A percentile compares a stretch with the other conserved stretches of the same genome.
phyloP scores from a whole-genome alignment of 805 yeast species.

The Spathaspora girioi region DNA sequence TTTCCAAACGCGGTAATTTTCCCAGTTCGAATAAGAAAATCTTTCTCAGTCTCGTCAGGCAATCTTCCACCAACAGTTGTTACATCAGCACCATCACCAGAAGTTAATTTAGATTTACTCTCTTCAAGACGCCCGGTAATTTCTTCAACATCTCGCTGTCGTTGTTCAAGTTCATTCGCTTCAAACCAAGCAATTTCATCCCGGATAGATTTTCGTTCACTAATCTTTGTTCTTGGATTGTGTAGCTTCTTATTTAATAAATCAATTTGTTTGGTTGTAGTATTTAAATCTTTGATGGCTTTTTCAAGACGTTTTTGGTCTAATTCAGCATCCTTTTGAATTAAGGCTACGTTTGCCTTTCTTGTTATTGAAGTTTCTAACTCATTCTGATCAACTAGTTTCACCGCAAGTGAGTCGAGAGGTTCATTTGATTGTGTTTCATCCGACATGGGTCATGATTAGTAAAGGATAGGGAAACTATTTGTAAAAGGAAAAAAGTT shows the following conservation, averaged over 20 bases:
- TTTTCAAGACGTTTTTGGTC: constrained; percentile 77
- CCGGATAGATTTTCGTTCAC: constrained; percentile 53
- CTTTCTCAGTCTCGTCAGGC: constrained; percentile 76
- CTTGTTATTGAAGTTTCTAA: constrained; percentile 72
- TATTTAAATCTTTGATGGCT: constrained; percentile 46
- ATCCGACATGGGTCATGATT: not conserved
- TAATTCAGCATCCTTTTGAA: constrained; percentile 61
- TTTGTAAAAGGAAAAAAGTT: not conserved
- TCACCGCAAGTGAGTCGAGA: constrained; percentile 27
- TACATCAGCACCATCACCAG: constrained; percentile 10
- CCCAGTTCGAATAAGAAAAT: constrained; percentile 82
- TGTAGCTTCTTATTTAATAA: constrained; percentile 46
- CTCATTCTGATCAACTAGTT: constrained; percentile 72
- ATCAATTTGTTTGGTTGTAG: constrained; percentile 40
- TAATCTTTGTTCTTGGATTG: constrained; percentile 57
- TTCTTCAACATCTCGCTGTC: constrained; percentile 62
- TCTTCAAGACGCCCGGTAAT: constrained; percentile 33
- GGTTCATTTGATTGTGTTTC: not conserved
- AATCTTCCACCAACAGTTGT: constrained; percentile 31
- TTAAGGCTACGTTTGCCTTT: constrained; percentile 61
- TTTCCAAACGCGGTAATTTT: constrained; percentile 91
- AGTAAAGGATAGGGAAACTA: not conserved
- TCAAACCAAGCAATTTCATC: constrained; percentile 53
- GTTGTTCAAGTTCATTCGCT: constrained; percentile 47
- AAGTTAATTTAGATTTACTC: constrained; percentile 35